phyloP scores from a whole-genome alignment of 441 rosid species.

The Melastoma candidum region DNA sequence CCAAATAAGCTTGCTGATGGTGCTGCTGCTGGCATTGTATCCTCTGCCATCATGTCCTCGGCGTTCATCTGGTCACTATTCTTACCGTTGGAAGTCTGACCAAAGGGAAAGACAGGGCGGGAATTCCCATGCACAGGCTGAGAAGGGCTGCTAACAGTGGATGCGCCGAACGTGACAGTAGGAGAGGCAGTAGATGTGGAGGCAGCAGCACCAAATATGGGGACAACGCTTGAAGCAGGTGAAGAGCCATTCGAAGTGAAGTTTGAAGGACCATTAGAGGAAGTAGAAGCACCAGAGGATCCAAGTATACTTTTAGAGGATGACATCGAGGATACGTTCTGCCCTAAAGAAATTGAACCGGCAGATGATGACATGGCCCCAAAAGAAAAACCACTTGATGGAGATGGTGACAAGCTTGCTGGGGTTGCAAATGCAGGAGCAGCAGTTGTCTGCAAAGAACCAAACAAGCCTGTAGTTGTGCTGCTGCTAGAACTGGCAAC shows the following conservation, averaged over 20 bases:
- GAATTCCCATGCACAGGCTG: constrained; percentile 42
- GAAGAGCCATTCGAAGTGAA: constrained; percentile 9
- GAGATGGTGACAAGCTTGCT: constrained; percentile 24
- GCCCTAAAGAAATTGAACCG: constrained; percentile 18
- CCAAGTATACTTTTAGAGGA: constrained; percentile 9
- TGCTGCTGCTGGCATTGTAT: constrained; percentile 50
- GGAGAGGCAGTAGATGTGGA: constrained; percentile 37
- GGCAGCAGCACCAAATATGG: constrained; percentile 14
- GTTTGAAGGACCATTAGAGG: constrained; percentile 8
- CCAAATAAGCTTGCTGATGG: constrained; percentile 38
- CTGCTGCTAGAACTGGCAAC: constrained; percentile 32
- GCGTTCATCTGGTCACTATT: constrained; percentile 57
- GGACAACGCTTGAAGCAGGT: background rate
- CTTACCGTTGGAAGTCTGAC: constrained; percentile 37
- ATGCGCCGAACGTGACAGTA: constrained; percentile 19
- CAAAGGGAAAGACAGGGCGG: constrained; percentile 35
- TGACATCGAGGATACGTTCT: background rate
- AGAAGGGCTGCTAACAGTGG: constrained; percentile 30
- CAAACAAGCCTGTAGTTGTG: constrained; percentile 29
- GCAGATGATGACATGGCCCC: constrained; percentile 39
- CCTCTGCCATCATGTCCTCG: constrained; percentile 99
- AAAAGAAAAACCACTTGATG: constrained; percentile 32
- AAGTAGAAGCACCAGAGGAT: constrained; percentile 1
- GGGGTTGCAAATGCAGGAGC: constrained; percentile 32
- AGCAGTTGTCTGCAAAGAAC: constrained; percentile 51